Conservation (phyloP, 1,139 yeast genomes). For the Zhuliangozyma blackwelliae region DNA sequence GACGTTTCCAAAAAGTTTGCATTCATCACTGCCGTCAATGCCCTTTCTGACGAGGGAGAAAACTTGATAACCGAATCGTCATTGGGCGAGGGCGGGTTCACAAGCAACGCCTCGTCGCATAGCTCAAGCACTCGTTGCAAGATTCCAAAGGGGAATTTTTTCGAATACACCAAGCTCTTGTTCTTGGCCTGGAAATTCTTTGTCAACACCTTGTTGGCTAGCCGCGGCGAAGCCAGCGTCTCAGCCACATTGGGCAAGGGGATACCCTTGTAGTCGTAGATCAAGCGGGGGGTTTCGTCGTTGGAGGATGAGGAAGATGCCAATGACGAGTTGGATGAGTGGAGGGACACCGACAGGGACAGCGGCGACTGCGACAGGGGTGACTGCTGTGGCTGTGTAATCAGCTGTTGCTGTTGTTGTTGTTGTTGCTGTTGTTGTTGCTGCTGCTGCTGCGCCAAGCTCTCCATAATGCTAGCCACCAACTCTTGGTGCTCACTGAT, state of each 20-base stretch:
- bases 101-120: slow-evolving; percentile 71
- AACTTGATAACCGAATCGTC: slow-evolving; percentile 30
- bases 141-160: slow-evolving; percentile 62
- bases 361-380: slow-evolving; percentile 6
- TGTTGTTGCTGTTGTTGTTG: slow-evolving; percentile 12
- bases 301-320: slow-evolving; percentile 12
- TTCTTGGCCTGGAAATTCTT: slow-evolving; percentile 23
- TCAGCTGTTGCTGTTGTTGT: slow-evolving; percentile 2
- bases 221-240: slow-evolving; percentile 15
- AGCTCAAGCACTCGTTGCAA: slow-evolving; percentile 60
- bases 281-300: slow-evolving; percentile 6
- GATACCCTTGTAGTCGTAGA: slow-evolving; percentile 57
- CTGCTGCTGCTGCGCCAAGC: slow-evolving; percentile 20
- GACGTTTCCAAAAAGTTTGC: slow-evolving; percentile 34
- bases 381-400: slow-evolving; percentile 1
- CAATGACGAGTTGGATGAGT: slow-evolving; percentile 8
- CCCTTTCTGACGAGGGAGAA: slow-evolving; percentile 69
- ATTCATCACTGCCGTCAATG: slow-evolving; percentile 52
- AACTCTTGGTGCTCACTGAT: slow-evolving; percentile 68
- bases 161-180: slow-evolving; percentile 22
- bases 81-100: slow-evolving; percentile 55
- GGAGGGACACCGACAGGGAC: slow-evolving; percentile 12
- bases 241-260: slow-evolving; percentile 38
- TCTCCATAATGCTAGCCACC: slow-evolving; percentile 44
- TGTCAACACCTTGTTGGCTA: slow-evolving; percentile 22